phyloP scores from a whole-genome alignment of 345 rosid species.

The Populus simonii region DNA sequence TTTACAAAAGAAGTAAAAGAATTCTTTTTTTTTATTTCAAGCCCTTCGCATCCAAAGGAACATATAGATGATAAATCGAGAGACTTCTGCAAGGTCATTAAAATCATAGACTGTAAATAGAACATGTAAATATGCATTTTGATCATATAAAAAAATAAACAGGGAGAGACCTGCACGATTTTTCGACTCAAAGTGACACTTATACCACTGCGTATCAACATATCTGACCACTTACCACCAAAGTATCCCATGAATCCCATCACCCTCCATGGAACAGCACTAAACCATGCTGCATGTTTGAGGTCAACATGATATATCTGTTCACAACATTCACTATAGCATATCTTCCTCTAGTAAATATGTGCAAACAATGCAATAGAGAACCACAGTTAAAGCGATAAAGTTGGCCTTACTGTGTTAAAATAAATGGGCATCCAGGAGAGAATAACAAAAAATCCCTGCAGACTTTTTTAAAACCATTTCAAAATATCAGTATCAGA shows the following conservation, averaged over 20 bases:
- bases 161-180: conserved; percentile 74
- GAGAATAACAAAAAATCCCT: conserved; percentile 97
- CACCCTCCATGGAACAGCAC: conserved; percentile 93
- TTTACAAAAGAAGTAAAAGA: no score
- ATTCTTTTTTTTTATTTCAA: no score
- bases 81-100: no score
- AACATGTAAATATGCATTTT: neutral
- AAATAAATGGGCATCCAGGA: conserved; percentile 99
- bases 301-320: conserved; percentile 91
- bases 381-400: neutral
- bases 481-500: neutral
- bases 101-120: neutral
- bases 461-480: conserved; percentile 17
- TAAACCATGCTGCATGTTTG: conserved; percentile 95
- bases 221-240: conserved; percentile 80
- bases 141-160: neutral
- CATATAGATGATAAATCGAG: no score
- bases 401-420: conserved; percentile 58
- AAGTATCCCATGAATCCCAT: conserved; percentile 89
- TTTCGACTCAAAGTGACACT: conserved; percentile 81
- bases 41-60: no score
- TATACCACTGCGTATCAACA: conserved; percentile 61
- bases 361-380: neutral
- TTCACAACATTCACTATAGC: conserved; percentile 3
- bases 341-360: neutral